phyloP scores from a whole-genome alignment of 2,329 filamentous ascomycete genomes.

The Fusarium tjaetaba region DNA sequence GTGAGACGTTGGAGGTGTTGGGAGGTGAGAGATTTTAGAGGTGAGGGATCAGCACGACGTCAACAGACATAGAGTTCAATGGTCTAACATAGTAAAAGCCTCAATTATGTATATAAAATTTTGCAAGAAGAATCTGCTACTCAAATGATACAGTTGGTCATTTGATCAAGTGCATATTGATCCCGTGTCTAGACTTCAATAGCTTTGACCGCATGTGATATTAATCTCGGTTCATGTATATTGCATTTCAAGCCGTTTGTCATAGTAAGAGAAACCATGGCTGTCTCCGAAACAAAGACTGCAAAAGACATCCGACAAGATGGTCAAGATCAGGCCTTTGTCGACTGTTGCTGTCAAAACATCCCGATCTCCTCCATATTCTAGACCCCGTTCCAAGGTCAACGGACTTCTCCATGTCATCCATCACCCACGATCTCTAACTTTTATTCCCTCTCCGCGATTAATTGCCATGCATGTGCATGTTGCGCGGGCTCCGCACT shows the following conservation, averaged over 20 bases:
- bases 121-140: neutral
- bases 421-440: slow-evolving; percentile 21
- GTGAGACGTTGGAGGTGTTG: neutral
- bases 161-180: neutral
- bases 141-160: slow-evolving; percentile 4
- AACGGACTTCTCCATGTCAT: slow-evolving; percentile 8
- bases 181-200: neutral
- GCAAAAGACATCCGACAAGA: slow-evolving; percentile 13
- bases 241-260: neutral
- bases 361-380: slow-evolving; percentile 14
- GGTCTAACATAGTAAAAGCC: neutral
- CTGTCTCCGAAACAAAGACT: neutral
- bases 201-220: neutral
- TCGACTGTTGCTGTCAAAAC: slow-evolving; percentile 6
- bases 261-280: neutral
- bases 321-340: slow-evolving; percentile 10
- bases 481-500: neutral
- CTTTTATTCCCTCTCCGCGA: slow-evolving; percentile 9
- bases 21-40: neutral
- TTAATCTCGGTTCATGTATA: slow-evolving; percentile 21
- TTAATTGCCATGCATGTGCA: slow-evolving; percentile 10
- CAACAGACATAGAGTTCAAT: neutral
- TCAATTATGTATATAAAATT: neutral
- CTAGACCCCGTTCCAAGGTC: slow-evolving; percentile 15
- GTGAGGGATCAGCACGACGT: neutral